Evolutionary conservation across 805 yeast genomes (phyloP).

Genomic region (Teunomyces funiuensis): DNA sequence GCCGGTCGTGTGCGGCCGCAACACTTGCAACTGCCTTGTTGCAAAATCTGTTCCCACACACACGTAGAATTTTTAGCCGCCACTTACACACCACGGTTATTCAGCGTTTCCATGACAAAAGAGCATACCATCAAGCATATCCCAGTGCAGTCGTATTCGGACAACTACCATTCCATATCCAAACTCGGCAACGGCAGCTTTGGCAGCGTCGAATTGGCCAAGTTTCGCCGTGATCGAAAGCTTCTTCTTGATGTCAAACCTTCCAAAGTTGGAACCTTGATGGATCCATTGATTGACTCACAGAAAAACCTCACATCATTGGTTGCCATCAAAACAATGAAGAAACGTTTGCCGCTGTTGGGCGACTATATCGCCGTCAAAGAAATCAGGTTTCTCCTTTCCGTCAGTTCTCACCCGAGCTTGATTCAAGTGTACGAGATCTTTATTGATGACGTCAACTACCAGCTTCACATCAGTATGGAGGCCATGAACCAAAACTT

Average conservation of each 20-base stretch:
- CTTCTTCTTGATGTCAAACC: conserved; percentile 17
- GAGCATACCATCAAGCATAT: conserved; percentile 4
- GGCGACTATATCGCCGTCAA: conserved; percentile 46
- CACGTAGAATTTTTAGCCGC: neutral
- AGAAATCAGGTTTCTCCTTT: conserved; percentile 64
- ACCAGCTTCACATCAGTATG: conserved; percentile 78
- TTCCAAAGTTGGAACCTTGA: conserved; percentile 44
- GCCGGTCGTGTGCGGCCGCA: conserved; percentile 2
- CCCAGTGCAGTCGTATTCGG: conserved; percentile 16
- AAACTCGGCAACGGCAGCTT: conserved; percentile 73
- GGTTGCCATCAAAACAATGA: conserved; percentile 81
- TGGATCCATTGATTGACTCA: conserved; percentile 41
- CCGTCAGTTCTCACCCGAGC: conserved; percentile 69
- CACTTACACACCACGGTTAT: neutral
- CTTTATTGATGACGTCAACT: conserved; percentile 63
- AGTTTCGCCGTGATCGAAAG: conserved; percentile 31
- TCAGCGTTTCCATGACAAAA: neutral
- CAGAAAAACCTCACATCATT: conserved; percentile 30
- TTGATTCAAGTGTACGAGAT: conserved; percentile 76
- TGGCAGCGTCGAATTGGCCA: conserved; percentile 69
- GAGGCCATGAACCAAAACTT: conserved; percentile 84
- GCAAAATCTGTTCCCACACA: neutral
- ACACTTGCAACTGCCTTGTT: conserved; percentile 1
- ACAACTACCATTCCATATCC: conserved; percentile 47
- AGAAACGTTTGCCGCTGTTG: conserved; percentile 42